A percentile compares a stretch with the other conserved stretches of the same genome.
Conservation (phyloP, 345 rosid genomes). For the Eucalyptus regnans region DNA sequence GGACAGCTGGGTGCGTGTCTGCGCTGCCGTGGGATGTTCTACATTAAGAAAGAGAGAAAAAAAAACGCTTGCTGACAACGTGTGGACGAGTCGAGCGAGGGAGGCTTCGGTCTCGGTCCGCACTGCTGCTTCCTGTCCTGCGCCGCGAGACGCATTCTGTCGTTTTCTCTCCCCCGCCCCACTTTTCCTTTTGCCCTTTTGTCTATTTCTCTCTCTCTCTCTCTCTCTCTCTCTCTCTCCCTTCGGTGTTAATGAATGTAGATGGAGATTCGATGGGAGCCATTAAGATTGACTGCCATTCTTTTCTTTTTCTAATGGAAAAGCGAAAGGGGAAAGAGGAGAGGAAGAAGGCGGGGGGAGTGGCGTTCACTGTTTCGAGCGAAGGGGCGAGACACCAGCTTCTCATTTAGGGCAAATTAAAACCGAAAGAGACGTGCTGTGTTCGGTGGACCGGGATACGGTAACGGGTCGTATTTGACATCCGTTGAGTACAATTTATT, state of each 20-base stretch:
- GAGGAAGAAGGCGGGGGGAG: no score
- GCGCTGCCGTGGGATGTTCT: background rate
- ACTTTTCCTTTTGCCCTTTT: no score
- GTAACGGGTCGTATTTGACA: background rate
- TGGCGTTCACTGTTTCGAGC: background rate
- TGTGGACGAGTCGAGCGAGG: background rate
- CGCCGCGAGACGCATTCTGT: background rate
- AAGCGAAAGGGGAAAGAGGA: background rate
- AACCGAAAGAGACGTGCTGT: background rate
- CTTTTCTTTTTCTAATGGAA: background rate
- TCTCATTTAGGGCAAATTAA: background rate
- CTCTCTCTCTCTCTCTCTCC: background rate
- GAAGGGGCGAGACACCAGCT: background rate
- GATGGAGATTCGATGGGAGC: background rate
- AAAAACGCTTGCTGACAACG: background rate
- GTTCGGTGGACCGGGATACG: background rate
- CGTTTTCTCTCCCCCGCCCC: background rate
- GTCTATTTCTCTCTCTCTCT: background rate
- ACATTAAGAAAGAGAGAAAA: background rate
- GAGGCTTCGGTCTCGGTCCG: background rate
- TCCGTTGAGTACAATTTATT: background rate
- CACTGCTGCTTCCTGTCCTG: background rate
- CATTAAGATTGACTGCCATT: background rate
- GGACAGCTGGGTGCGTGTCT: no score
- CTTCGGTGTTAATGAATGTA: background rate